Evolutionary conservation across 805 yeast species (phyloP), one percentile per base, ranked within the genome.

Genomic region (Alloascoidea hylecoeti): DNA sequence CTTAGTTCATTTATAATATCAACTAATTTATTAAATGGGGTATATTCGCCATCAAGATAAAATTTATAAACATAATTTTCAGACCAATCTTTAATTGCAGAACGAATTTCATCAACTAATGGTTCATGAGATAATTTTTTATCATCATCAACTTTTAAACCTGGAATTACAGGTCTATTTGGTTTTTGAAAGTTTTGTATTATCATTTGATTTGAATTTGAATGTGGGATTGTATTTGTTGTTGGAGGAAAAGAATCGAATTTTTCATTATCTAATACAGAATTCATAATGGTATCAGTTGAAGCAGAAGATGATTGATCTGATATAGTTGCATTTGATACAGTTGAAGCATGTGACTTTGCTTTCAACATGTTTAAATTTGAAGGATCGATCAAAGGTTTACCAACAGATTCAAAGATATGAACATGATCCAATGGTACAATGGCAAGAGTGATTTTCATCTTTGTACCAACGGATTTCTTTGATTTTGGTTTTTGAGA

Each of bases 61-160:
- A 50, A 46, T 23, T 43, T 47, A 39, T 44, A 47, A 15, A 51
- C 40, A 41, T 46, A 51, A 33, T 43, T 42, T 30, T 51, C 46
- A 37, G 44, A 44, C 60, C 60, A 55, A 36, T 55, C 58, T 15
- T 41, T 42, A 30, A 56, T 39, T 13, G 54, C 51, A n/a, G 55
- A 46, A 5, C 49, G 37, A 27, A 55, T 56, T 35, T 55, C 60
- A 30, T 52, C 56, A 4, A 50, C 50, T n/a, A 51, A 35, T 15
- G 55, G 54, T 37, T 51, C 55, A 18, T 35, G 33, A 37, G 41
- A 37, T 1, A 42, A 38, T n/a, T 46, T 47, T 17, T 33, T 34
- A 18, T 50, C 49, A 34, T 42, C 41, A 15, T 46, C 51, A 15
- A 50, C 38, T 15, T 46, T 38, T 9, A 50, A 40, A 16, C 43